Conservation (phyloP, 345 rosid species). For the Melaleuca alternifolia region DNA sequence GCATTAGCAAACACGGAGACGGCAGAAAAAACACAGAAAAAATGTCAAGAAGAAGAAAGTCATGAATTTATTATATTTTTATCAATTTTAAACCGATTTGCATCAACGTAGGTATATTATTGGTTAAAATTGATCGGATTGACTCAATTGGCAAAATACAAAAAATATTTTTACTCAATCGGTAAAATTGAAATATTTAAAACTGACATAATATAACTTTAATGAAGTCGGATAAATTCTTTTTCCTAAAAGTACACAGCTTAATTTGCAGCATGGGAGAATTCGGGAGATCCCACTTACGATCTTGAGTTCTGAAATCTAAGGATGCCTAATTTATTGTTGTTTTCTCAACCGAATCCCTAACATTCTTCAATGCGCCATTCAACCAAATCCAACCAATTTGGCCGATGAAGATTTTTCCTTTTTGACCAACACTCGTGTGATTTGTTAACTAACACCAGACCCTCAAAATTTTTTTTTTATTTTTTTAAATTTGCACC, state of each 20-base stretch:
- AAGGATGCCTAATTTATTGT: not conserved
- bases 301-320: not conserved
- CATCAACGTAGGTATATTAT: too few species aligned
- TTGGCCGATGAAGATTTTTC: not conserved
- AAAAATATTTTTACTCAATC: too few species aligned
- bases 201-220: too few species aligned
- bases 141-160: too few species aligned
- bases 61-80: too few species aligned
- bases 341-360: not conserved
- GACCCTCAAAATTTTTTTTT: not conserved
- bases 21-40: not conserved
- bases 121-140: too few species aligned
- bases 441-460: not conserved
- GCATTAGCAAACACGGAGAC: not conserved
- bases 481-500: not conserved
- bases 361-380: rapidly evolving
- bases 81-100: too few species aligned
- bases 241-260: not conserved
- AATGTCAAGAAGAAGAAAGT: too few species aligned
- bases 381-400: not conserved
- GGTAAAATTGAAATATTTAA: too few species aligned
- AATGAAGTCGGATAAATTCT: too few species aligned
- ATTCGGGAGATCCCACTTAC: not conserved
- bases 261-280: not conserved
- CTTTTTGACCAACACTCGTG: not conserved